phyloP scores from a whole-genome alignment of 2,329 filamentous ascomycete genomes.

The Bipolaris zeicola region DNA sequence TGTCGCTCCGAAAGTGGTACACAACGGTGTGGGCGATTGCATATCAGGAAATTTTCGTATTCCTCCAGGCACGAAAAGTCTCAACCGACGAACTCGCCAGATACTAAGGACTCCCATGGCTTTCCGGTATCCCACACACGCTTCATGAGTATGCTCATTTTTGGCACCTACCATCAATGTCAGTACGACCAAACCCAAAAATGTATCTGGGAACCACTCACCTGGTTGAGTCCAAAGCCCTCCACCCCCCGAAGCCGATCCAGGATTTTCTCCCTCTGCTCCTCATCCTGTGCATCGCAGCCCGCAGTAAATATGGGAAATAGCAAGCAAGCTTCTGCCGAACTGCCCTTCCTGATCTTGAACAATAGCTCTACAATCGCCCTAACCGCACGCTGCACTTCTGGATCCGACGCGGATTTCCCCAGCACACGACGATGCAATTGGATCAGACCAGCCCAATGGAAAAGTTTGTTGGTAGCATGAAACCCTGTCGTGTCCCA shows the following conservation, averaged over 20 bases:
- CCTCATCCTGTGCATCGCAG: slow-evolving; percentile 67
- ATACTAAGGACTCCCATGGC: slow-evolving; percentile 71
- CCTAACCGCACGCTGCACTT: slow-evolving; percentile 67
- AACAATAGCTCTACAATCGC: slow-evolving; percentile 68
- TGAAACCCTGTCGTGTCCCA: slow-evolving; percentile 69
- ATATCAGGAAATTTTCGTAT: background rate
- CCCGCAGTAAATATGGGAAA: slow-evolving; percentile 86
- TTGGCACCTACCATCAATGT: slow-evolving; percentile 55
- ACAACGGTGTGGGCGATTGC: background rate
- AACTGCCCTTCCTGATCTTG: slow-evolving; percentile 67
- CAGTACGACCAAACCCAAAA: background rate
- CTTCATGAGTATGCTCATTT: slow-evolving; percentile 69
- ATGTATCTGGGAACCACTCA: slow-evolving; percentile 44
- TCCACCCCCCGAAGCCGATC: slow-evolving; percentile 71
- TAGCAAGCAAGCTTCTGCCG: slow-evolving; percentile 74
- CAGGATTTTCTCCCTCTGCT: slow-evolving; percentile 65
- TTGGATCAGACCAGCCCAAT: slow-evolving; percentile 78
- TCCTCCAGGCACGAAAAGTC: background rate
- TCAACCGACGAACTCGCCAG: slow-evolving; percentile 69
- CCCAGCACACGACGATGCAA: slow-evolving; percentile 75
- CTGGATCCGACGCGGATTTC: slow-evolving; percentile 60
- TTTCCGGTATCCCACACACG: slow-evolving; percentile 70
- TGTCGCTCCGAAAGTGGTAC: background rate
- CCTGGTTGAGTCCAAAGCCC: slow-evolving; percentile 77
- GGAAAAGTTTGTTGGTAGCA: slow-evolving; percentile 77